A percentile compares a stretch with the other conserved stretches of the same genome.
Evolutionary conservation across 2,329 filamentous ascomycete genomes (phyloP).

Genomic region (Ascochyta koolunga): DNA sequence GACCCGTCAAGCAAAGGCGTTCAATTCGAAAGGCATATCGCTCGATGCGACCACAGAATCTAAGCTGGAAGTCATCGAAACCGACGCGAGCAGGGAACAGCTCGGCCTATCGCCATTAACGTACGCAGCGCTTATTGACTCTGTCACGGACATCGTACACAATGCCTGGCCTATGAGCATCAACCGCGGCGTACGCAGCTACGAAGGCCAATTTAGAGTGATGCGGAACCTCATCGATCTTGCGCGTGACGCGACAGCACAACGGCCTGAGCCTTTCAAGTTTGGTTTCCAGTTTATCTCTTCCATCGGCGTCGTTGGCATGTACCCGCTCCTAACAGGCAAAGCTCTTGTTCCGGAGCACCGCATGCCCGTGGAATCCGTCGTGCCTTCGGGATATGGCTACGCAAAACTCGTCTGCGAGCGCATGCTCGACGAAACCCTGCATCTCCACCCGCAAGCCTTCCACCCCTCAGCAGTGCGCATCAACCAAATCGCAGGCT

Average conservation of each 20-base stretch:
- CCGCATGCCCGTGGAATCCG: constrained; percentile 45
- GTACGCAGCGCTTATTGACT: constrained; percentile 47
- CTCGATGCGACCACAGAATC: no score
- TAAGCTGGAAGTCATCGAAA: no score
- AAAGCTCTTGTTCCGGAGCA: constrained; percentile 51
- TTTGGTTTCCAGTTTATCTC: constrained; percentile 51
- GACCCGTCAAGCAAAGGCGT: constrained; percentile 44
- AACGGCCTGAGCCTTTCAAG: constrained; percentile 12
- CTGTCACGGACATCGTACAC: constrained; percentile 59
- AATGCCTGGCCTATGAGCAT: constrained; percentile 64
- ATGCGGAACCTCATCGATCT: constrained; percentile 59
- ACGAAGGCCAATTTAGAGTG: constrained; percentile 58
- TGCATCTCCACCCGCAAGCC: constrained; percentile 49
- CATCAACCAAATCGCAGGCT: constrained; percentile 61
- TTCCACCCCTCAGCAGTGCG: constrained; percentile 56
- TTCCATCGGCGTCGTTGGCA: constrained; percentile 50
- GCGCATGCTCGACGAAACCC: constrained; percentile 56
- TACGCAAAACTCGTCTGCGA: constrained; percentile 61
- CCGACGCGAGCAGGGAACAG: no score
- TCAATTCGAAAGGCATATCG: constrained; percentile 22
- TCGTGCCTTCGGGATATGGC: constrained; percentile 56
- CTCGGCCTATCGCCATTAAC: no score
- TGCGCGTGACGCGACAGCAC: constrained; percentile 40
- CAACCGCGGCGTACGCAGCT: constrained; percentile 56
- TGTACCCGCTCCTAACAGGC: constrained; percentile 23